phyloP scores from a whole-genome alignment of 768 basidiomycete species.

The Amanita phalloides region DNA sequence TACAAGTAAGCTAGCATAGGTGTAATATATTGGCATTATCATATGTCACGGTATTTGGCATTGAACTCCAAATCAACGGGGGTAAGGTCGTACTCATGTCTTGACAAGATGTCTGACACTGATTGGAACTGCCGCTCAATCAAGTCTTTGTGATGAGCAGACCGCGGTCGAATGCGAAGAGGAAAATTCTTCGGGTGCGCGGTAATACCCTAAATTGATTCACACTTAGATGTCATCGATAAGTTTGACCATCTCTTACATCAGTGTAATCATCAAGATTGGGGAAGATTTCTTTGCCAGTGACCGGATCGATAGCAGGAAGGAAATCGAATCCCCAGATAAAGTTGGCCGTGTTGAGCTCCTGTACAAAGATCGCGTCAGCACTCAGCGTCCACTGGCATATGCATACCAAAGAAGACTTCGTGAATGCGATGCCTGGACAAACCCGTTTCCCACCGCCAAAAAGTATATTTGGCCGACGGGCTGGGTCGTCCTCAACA shows the following conservation, averaged over 20 bases:
- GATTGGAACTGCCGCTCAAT: slow-evolving; percentile 7
- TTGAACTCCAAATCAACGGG: slow-evolving; percentile 7
- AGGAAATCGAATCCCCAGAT: slow-evolving; percentile 16
- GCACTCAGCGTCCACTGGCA: slow-evolving; percentile 4
- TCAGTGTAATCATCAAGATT: slow-evolving; percentile 5
- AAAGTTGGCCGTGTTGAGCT: slow-evolving; percentile 8
- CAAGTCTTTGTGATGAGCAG: slow-evolving; percentile 6
- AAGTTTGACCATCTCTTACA: neutral
- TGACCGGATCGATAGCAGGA: slow-evolving; percentile 6
- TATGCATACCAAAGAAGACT: slow-evolving; percentile 10
- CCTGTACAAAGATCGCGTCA: no score
- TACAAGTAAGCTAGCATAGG: no score
- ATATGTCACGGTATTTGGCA: slow-evolving; percentile 1
- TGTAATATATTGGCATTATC: neutral
- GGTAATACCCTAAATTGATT: slow-evolving; percentile 8
- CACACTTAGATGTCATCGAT: neutral
- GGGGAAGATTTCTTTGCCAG: slow-evolving; percentile 8
- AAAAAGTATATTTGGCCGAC: slow-evolving; percentile 11
- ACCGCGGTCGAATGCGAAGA: slow-evolving; percentile 8
- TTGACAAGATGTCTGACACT: slow-evolving; percentile 4
- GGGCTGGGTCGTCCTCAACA: slow-evolving; percentile 11
- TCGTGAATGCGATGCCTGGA: slow-evolving; percentile 15
- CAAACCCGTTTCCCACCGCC: slow-evolving; percentile 14
- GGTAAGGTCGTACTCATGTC: slow-evolving; percentile 4
- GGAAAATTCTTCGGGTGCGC: slow-evolving; percentile 7